Evolutionary conservation across 768 basidiomycete species (phyloP), one percentile per base, ranked within the genome.

Genomic region (Lactarius hatsudake): DNA sequence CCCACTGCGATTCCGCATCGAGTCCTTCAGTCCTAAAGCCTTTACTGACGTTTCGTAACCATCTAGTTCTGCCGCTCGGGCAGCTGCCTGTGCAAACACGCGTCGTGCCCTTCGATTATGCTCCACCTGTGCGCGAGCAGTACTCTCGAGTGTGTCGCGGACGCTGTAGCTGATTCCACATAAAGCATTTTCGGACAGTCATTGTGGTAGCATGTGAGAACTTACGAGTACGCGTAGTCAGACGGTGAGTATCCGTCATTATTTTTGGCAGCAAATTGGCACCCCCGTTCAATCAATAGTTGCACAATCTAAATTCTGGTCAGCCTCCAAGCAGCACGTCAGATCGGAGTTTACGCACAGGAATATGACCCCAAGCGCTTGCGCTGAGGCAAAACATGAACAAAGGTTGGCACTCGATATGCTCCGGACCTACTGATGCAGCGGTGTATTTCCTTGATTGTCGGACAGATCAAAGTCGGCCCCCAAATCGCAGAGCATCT

Each of bases 401-500:
- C 28, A 59, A 26, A 62, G 56, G 43, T 34, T 56, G 57, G 23
- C n/a, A 17, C 20, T 10, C 59, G 15, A 60, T 42, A 48, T 38
- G 36, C 40, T 64, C 59, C 40, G 4, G 38, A 80, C 92, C 78
- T 75, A 96, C 94, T 95, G 95, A 77, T 98, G 96, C 63, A 98
- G 78, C 38, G 96, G 87, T 1, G 94, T 93, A 72, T 97, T 96
- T 56, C 96, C 96, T 78, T 90, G 87, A 68, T 94, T 87, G 79
- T 98, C 96, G 13, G 94, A 82, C 60, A 98, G 78, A 78, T 97
- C 91, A 71, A 90, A 83, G 78, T 97, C 96, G 32, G 95, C 96
- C 6, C 88, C 93, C 23, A 94, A 79, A 78, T 96, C 94, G 76
- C 91, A 94, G 53, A 96, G 81, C 87, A 95, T 93, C 94, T 94